A percentile compares a stretch with the other conserved stretches of the same genome.
These are phyloP conservation scores for Boletellus ananas DNA, from an alignment of 768 basidiomycete species.

Conservation along the genomic window DNA sequence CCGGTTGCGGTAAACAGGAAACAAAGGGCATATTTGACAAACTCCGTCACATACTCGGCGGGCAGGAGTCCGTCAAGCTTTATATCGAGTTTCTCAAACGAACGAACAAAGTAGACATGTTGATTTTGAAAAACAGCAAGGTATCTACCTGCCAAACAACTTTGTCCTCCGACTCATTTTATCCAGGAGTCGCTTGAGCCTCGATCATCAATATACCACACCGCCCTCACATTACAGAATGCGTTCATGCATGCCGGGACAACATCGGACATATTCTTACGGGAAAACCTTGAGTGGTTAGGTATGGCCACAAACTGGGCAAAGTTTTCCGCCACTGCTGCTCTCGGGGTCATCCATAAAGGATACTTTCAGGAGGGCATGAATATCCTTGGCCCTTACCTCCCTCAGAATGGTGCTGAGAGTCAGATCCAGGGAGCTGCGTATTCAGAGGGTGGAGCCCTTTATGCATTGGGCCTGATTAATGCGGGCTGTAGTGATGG, in stretches of 20 bases:
- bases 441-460: slow-evolving; percentile 94
- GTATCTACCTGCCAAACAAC: slow-evolving; percentile 34
- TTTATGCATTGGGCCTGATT: slow-evolving; percentile 92
- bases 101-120: slow-evolving; percentile 89
- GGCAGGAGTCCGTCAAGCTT: slow-evolving; percentile 87
- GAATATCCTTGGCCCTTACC: slow-evolving; percentile 89
- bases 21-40: slow-evolving; percentile 66
- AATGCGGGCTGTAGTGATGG: slow-evolving; percentile 85
- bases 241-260: slow-evolving; percentile 99
- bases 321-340: slow-evolving; percentile 96
- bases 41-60: slow-evolving; percentile 78
- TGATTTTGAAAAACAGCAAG: slow-evolving; percentile 91
- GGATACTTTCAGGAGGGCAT: slow-evolving; percentile 93
- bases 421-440: slow-evolving; percentile 73
- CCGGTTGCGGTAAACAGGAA: slow-evolving; percentile 36
- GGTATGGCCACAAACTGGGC: slow-evolving; percentile 96
- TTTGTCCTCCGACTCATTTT: slow-evolving; percentile 3
- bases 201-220: slow-evolving; percentile 96
- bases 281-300: slow-evolving; percentile 97
- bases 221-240: slow-evolving; percentile 92
- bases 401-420: slow-evolving; percentile 75
- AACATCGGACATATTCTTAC: slow-evolving; percentile 88
- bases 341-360: slow-evolving; percentile 95
- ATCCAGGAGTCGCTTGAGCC: slow-evolving; percentile 83
- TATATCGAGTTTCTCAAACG: slow-evolving; percentile 95